Conservation (phyloP, 306 rosid genomes). For the Vigna trinervia region DNA sequence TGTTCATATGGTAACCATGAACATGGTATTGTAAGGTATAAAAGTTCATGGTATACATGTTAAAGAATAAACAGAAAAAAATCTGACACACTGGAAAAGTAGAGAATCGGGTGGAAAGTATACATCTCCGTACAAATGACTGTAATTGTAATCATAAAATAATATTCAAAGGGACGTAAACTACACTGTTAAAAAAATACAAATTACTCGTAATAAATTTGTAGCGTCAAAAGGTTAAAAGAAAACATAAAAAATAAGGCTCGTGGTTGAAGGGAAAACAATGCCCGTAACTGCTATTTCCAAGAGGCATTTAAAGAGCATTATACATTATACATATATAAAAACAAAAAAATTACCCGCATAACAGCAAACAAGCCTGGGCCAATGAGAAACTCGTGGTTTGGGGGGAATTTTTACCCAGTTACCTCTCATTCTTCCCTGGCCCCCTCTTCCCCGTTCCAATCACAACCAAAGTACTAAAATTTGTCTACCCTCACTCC, state of each 20-base stretch:
- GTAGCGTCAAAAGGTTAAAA: neutral
- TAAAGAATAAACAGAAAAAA: neutral
- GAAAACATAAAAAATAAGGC: neutral
- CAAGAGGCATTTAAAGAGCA: neutral
- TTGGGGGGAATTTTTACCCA: slow-evolving; percentile 2
- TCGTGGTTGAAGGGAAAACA: neutral
- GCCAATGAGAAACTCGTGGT: neutral
- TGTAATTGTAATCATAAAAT: neutral
- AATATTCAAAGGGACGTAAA: neutral
- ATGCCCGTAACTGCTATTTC: neutral
- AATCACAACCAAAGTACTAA: slow-evolving; percentile 4
- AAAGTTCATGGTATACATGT: neutral
- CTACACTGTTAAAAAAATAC: slow-evolving; percentile 1
- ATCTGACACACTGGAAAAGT: neutral
- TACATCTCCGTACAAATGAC: neutral
- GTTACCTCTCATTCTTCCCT: neutral
- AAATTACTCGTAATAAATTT: neutral
- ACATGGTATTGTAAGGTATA: neutral
- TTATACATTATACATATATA: neutral
- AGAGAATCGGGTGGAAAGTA: neutral
- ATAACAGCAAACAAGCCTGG: neutral
- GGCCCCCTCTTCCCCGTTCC: neutral
- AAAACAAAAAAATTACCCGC: neutral
- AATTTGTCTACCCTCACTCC: neutral
- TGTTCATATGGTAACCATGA: neutral